Percentiles rank a stretch among this genome's conserved stretches.
Conservation (phyloP, 2,329 filamentous ascomycete species). For the Alternaria sp. region DNA sequence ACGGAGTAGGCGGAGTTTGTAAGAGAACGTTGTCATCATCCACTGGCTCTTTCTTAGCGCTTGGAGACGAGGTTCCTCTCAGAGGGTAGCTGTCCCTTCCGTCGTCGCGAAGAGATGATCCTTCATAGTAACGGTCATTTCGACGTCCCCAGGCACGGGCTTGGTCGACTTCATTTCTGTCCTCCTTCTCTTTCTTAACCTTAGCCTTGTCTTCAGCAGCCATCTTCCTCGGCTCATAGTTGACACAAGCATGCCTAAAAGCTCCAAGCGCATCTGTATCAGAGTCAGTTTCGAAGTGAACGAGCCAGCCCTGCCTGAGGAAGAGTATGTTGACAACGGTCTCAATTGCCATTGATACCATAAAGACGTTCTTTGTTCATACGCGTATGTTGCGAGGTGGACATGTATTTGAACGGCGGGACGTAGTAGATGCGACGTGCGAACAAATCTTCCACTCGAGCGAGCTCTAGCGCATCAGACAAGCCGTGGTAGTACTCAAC, state of each 20-base stretch:
- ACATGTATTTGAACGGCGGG: background rate
- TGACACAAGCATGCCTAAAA: background rate
- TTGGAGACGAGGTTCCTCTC: background rate
- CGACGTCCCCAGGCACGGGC: background rate
- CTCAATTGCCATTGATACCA: background rate
- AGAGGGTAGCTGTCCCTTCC: background rate
- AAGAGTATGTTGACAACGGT: constrained; percentile 1
- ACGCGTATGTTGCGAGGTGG: background rate
- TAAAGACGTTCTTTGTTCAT: background rate
- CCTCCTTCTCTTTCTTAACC: background rate
- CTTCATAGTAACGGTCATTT: background rate
- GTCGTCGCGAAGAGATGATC: background rate
- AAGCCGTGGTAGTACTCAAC: background rate
- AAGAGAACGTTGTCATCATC: background rate
- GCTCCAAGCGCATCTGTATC: background rate
- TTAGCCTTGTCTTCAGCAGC: background rate
- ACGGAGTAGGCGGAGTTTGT: background rate
- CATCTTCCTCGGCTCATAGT: background rate
- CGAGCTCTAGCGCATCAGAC: background rate
- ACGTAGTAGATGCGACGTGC: background rate
- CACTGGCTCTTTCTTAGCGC: background rate
- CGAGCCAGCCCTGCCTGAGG: background rate
- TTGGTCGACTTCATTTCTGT: background rate
- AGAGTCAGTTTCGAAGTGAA: background rate
- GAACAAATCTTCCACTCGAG: background rate